Evolutionary conservation across 371 early-diverging fungal species (phyloP), one percentile per base, ranked within the genome.

Genomic region (Mucor saturninus): DNA sequence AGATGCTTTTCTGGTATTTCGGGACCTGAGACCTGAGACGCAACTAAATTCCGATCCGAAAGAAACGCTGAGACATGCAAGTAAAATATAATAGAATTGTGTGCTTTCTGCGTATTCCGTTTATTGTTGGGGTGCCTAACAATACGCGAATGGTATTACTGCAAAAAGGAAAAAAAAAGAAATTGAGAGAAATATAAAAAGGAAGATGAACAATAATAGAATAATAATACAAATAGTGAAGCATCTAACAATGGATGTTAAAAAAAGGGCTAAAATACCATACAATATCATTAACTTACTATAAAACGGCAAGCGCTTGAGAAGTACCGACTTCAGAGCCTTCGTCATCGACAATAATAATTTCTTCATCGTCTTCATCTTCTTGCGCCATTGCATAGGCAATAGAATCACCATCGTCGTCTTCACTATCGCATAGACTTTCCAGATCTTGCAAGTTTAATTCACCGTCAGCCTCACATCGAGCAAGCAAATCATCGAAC

Each of bases 401-500:
- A 54, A 68, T 55, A 21, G 61, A 69, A 42, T 70, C 72, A 30
- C 72, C 74, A 42, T 69, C 68, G 6, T 66, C 67, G 5, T 67
- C 68, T 21, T 68, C 74, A 56, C 65, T 56, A 2, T 67, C 56
- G 38, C 57, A 59, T 31, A 73, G 35, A 48, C 50, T 42, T 43
- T 68, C 67, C 14, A 73, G 35, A 48, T 64, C 59, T 54, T 68
- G 61, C 35, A 64, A 50, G 21, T 72, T 62, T 15, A 79, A 54
- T 58, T 73, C 79, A n/a, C 74, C 79, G 42, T 79, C 79, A 1
- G 75, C 79, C 40, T 75, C 77, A 57, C 77, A 80, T 13, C 62
- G 77, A 15, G 75, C 80, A 14, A 80, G 59, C 29, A 80, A 52
- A 40, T 80, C 77, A 45, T 80, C 80, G 56, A 80, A 76, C 80